A percentile compares a stretch with the other conserved stretches of the same genome.
Conservation (phyloP, 257 asterid species). For the Galeopsis tetrahit region DNA sequence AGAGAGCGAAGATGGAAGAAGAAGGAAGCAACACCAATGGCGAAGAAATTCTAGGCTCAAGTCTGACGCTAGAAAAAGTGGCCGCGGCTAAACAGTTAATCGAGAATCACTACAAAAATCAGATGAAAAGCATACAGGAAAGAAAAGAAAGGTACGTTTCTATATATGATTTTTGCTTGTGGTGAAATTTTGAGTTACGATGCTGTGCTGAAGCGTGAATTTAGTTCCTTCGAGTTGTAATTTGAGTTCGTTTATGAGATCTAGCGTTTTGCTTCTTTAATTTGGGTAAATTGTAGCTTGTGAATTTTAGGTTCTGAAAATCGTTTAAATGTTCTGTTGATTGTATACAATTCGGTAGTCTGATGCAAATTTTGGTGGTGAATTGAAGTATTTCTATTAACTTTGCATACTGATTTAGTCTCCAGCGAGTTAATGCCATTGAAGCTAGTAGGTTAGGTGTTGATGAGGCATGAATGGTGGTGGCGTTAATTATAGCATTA, state of each 20-base stretch:
- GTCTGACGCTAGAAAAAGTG: conserved; percentile 87
- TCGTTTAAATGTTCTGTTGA: background rate
- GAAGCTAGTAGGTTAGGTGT: conserved; percentile 15
- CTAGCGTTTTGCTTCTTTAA: conserved; percentile 29
- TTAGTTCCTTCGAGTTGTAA: conserved; percentile 18
- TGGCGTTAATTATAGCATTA: too few relatives aligned
- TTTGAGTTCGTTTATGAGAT: conserved; percentile 38
- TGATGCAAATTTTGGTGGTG: conserved; percentile 12
- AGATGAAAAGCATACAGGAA: conserved; percentile 85
- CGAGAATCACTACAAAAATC: conserved; percentile 91
- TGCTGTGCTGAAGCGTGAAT: conserved; percentile 22
- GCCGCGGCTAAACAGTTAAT: conserved; percentile 93
- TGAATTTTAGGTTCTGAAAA: conserved; percentile 29
- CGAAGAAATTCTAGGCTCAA: conserved; percentile 75
- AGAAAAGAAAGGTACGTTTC: conserved; percentile 70
- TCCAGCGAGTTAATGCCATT: background rate
- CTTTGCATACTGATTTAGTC: background rate
- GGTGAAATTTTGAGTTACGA: conserved; percentile 20
- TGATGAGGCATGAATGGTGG: conserved; percentile 18
- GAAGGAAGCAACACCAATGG: conserved; percentile 34
- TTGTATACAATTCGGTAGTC: conserved; percentile 12
- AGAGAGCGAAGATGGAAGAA: conserved; percentile 50
- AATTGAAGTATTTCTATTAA: background rate
- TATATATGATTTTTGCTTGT: conserved; percentile 23
- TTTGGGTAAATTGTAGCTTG: conserved; percentile 6